These are phyloP conservation scores for Uronychia setigera DNA, from an alignment of 73 alveolate species.

Conservation along the genomic window DNA sequence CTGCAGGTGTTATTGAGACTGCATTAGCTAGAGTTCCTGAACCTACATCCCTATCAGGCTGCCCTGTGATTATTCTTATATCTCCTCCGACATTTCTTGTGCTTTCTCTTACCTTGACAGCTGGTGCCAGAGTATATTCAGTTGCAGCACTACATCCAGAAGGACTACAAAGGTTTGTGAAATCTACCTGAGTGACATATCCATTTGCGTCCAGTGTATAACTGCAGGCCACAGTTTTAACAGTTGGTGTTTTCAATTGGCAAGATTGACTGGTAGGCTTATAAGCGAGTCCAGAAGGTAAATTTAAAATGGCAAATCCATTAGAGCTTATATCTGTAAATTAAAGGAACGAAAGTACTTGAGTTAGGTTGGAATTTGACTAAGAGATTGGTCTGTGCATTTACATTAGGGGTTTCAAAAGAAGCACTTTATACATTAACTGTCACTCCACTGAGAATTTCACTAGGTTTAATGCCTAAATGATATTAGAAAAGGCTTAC, in stretches of 20 bases:
- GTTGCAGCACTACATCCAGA: constrained; percentile 38
- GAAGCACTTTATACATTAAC: constrained; percentile 18
- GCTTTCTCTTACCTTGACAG: constrained; percentile 46
- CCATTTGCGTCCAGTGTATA: constrained; percentile 25
- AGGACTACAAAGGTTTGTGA: constrained; percentile 32
- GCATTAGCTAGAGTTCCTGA: constrained; percentile 42
- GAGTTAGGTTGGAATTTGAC: constrained; percentile 37
- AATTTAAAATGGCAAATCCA: constrained; percentile 14
- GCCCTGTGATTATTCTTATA: constrained; percentile 28
- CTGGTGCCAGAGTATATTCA: constrained; percentile 2
- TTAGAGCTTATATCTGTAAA: constrained; percentile 13
- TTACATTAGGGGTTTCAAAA: constrained; percentile 22
- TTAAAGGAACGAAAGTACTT: not conserved
- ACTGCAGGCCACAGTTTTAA: constrained; percentile 28
- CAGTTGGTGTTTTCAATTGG: constrained; percentile 3
- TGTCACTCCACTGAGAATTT: constrained; percentile 55
- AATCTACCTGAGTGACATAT: constrained; percentile 22
- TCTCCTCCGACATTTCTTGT: constrained; percentile 28
- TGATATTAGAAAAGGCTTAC: not conserved
- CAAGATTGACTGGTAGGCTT: constrained; percentile 21
- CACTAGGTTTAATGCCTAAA: constrained; percentile 28
- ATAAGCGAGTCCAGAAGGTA: constrained; percentile 46
- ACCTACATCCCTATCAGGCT: constrained; percentile 54
- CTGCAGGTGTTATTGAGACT: constrained; percentile 26
- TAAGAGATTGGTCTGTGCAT: constrained; percentile 7